Evolutionary conservation across 116 monocot genomes (phyloP).

Genomic region (Posidonia oceanica): DNA sequence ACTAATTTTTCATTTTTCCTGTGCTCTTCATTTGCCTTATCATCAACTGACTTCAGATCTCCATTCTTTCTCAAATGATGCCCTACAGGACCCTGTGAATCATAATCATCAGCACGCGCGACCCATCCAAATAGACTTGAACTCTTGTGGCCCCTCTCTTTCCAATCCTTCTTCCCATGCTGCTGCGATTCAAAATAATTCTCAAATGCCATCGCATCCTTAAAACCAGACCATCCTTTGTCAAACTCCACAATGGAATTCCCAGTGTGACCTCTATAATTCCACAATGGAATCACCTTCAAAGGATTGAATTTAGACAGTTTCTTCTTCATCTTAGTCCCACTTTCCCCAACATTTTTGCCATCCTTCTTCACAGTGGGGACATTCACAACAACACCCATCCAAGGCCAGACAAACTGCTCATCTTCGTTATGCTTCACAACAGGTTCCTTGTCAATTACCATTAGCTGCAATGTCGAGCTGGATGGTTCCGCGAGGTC

Average conservation of each 20-base stretch:
- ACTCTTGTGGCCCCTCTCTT: conserved; percentile 6
- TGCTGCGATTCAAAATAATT: conserved; percentile 32
- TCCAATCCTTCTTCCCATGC: conserved; percentile 37
- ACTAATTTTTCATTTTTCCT: conserved; percentile 51
- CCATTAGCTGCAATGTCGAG: conserved; percentile 9
- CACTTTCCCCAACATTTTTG: conserved; percentile 23
- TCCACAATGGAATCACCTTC: conserved; percentile 41
- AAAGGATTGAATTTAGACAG: conserved; percentile 38
- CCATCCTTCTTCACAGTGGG: conserved; percentile 29
- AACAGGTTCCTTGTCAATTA: conserved; percentile 12
- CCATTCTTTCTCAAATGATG: conserved; percentile 49
- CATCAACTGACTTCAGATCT: conserved; percentile 53
- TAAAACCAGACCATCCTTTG: conserved; percentile 67
- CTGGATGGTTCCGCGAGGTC: conserved; percentile 10
- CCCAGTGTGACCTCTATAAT: conserved; percentile 36
- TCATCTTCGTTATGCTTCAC: conserved; percentile 20
- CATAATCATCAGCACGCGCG: conserved; percentile 62
- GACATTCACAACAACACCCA: conserved; percentile 59
- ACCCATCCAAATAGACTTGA: conserved; percentile 71
- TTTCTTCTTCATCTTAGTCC: conserved; percentile 38
- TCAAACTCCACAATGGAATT: conserved; percentile 51
- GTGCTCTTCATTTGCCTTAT: conserved; percentile 40
- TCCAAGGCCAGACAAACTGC: conserved; percentile 71
- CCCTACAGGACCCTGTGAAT: conserved; percentile 33
- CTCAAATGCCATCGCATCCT: conserved; percentile 60